Evolutionary conservation across 345 rosid species (phyloP), one percentile per base, ranked within the genome.

Genomic region (Lumnitzera racemosa): DNA sequence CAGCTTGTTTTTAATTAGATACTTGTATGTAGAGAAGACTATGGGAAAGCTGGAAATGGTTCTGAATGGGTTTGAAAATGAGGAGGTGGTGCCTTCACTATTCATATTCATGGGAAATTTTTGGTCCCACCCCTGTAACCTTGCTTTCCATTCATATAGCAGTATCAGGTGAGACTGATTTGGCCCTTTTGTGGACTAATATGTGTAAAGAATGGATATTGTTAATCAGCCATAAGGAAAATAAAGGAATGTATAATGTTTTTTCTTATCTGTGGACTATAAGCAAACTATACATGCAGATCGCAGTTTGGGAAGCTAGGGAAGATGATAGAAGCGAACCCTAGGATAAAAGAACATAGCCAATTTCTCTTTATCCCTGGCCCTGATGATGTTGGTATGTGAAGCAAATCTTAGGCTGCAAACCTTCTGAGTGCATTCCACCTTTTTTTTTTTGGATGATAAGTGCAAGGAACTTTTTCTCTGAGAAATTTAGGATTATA

Each of bases 31-130:
- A 66, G 90, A 80, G 86, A 80, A 90, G 96, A 83, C 63, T 70
- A 80, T 90, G 74, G 76, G 69, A 65, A 89, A 86, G 91, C 75
- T 94, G 74, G 85, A 75, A 76, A 76, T 57, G 8, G 88, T 94
- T 72, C 83, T 94, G 43, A 56, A 80, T 71, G 95, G 97, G 62
- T 94, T 80, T 76, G 96, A 84, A 80, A 73, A 62, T 56, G 83
- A 74, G 74, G 90, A 80, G 74, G 83, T 83, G 27, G 90, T 87
- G 68, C 99, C 97, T 56, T 86, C 97, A 43, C 80, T 94, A 55
- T 90, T 94, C 80, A 96, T 94, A 56, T 88, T 94, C 67, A 90
- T 94, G 99, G 97, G 97, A 29, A 83, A 94, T 56, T 88, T 90
- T 62, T 88, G 86, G 69, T 90, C 92, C 63, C 82, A 20, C 66